Conservation (phyloP, 441 rosid species). For the Metrosideros polymorpha region DNA sequence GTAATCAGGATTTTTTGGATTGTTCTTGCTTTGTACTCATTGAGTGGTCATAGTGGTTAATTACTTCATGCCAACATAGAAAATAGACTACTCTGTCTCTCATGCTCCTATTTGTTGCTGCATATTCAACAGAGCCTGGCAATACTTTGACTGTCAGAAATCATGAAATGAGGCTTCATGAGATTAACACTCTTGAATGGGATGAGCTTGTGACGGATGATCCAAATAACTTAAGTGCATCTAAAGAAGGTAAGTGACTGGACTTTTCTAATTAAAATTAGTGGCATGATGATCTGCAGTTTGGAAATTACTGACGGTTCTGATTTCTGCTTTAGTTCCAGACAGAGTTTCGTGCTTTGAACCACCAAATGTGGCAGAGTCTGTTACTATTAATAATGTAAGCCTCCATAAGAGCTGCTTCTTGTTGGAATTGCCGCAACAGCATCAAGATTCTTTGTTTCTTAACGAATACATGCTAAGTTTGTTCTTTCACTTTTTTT, state of each 20-base stretch:
- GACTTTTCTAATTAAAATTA: background rate
- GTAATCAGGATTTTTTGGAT: background rate
- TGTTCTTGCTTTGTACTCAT: background rate
- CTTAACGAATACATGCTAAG: background rate
- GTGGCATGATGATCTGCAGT: background rate
- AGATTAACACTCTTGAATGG: conserved; percentile 97
- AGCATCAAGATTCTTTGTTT: background rate
- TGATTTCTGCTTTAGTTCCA: conserved; percentile 19
- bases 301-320: background rate
- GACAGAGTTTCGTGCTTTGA: conserved; percentile 36
- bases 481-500: background rate
- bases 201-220: conserved; percentile 73
- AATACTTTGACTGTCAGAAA: conserved; percentile 31
- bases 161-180: conserved; percentile 79
- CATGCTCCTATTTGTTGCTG: conserved; percentile 3
- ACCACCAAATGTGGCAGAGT: conserved; percentile 28
- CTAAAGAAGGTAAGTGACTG: conserved; percentile 38
- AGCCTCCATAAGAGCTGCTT: conserved; percentile 10
- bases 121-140: conserved; percentile 33
- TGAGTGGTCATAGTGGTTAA: background rate
- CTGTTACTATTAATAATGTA: conserved; percentile 36
- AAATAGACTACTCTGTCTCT: background rate
- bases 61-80: background rate
- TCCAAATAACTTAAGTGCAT: conserved; percentile 18
- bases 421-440: background rate